A percentile compares a stretch with the other conserved stretches of the same genome.
Evolutionary conservation across 164 flowering plant genomes (phyloP).

Genomic region (Annona squamosa): DNA sequence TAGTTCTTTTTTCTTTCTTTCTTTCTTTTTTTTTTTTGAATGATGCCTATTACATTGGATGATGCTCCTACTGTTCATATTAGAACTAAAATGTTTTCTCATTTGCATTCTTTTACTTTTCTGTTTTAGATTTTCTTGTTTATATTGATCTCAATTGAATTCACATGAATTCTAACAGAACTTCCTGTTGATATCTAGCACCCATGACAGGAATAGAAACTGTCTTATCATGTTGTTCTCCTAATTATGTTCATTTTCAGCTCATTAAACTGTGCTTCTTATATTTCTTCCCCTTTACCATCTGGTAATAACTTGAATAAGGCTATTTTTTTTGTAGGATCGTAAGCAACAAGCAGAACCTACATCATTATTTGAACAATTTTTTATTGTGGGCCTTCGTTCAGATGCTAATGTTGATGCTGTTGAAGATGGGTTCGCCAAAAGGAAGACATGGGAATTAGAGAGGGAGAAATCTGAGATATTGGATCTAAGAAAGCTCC

Average conservation of each 20-base stretch:
- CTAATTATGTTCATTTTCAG: not conserved
- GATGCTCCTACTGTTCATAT: not conserved
- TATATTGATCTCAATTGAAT: not conserved
- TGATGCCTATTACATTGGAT: too few species aligned
- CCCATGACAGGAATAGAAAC: too few species aligned
- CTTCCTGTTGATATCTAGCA: too few species aligned
- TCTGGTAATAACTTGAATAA: conserved; percentile 6
- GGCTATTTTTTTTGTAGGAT: conserved; percentile 37
- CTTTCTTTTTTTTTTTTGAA: too few species aligned
- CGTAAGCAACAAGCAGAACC: conserved; percentile 60
- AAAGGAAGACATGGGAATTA: conserved; percentile 69
- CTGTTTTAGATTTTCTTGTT: not conserved
- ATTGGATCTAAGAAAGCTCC: conserved; percentile 31
- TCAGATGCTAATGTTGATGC: conserved; percentile 68
- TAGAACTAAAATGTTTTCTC: not conserved
- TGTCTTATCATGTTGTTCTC: not conserved
- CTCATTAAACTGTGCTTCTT: not conserved
- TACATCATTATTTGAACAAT: conserved; percentile 76
- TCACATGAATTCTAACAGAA: not conserved
- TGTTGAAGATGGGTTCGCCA: conserved; percentile 72
- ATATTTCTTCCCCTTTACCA: not conserved
- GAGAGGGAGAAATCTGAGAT: conserved; percentile 40
- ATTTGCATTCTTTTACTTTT: not conserved
- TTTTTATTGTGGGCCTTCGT: conserved; percentile 76
- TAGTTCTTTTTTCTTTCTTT: too few species aligned